These are phyloP conservation scores for Ceratocystis alfenasii DNA, from an alignment of 2,329 filamentous ascomycete genomes.

Conservation along the genomic window DNA sequence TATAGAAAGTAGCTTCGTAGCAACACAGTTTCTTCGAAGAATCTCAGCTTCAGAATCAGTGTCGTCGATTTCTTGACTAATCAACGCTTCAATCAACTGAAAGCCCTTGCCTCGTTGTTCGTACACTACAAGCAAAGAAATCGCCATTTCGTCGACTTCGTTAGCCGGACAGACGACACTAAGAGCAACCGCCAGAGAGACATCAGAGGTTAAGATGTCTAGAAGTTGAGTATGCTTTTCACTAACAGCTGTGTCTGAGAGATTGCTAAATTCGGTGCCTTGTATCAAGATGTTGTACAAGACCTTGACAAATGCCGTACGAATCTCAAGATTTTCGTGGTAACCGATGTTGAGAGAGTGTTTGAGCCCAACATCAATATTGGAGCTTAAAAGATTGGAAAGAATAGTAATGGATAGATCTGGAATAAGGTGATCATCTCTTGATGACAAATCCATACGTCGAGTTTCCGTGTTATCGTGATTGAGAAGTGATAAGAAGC, in stretches of 20 bases:
- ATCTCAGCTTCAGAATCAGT: slow-evolving; percentile 59
- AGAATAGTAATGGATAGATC: slow-evolving; percentile 56
- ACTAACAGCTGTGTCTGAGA: slow-evolving; percentile 54
- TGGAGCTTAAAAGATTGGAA: slow-evolving; percentile 57
- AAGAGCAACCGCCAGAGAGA: slow-evolving; percentile 51
- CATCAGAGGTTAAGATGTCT: slow-evolving; percentile 49
- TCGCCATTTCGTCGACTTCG: slow-evolving; percentile 57
- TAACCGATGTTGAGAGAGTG: slow-evolving; percentile 59
- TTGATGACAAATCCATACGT: slow-evolving; percentile 25
- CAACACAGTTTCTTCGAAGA: slow-evolving; percentile 54
- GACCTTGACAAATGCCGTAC: slow-evolving; percentile 58
- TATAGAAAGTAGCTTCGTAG: slow-evolving; percentile 60
- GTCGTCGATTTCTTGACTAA: slow-evolving; percentile 57
- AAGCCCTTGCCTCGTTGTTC: slow-evolving; percentile 53
- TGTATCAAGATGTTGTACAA: slow-evolving; percentile 60
- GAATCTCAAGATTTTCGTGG: slow-evolving; percentile 56
- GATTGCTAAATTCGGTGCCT: slow-evolving; percentile 57
- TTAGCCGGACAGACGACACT: slow-evolving; percentile 53
- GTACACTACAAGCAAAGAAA: slow-evolving; percentile 57
- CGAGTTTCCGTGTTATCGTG: slow-evolving; percentile 33
- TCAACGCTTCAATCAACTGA: slow-evolving; percentile 51
- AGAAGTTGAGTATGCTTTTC: slow-evolving; percentile 58
- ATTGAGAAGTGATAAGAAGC: slow-evolving; percentile 54
- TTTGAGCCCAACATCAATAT: slow-evolving; percentile 59
- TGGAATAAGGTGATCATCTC: slow-evolving; percentile 46